Evolutionary conservation across 2,329 filamentous ascomycete genomes (phyloP), one percentile per base, ranked within the genome.

Genomic region (Cladophialophora psammophila): DNA sequence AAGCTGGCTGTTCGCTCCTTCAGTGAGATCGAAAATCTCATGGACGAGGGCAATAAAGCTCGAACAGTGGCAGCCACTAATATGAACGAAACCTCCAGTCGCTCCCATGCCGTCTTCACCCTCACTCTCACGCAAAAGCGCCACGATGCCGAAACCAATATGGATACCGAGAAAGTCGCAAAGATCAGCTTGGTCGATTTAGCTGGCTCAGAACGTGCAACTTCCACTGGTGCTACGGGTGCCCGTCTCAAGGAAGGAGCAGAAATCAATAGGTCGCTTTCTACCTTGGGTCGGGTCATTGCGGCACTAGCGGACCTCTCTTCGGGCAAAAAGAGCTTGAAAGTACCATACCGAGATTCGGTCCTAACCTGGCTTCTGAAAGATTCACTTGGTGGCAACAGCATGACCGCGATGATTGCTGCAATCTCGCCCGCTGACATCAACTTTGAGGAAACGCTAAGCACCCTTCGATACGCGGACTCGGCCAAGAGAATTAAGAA

Each of bases 401-500:
- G 94, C 78, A 94, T 98, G 92, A 99, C 95, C 31, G 95, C 95
- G 67, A 99, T 99, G 96, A 99, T 99, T 84, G 96, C 95, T 59
- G 94, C 94, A 60, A 97, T 99, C 76, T 97, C 94, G 75, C 95
- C 95, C 3, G 95, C 95, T 63, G 95, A 99, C 80, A 98, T 98
- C 82, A 99, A 99, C 80, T 98, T 96, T 76, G 95, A 99, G 72
- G 95, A 99, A 80, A 99, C 96, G 0, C 85, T 99, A 18, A 95
- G 94, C 77, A 99, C 95, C 0, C 85, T 99, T 34, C 89, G 96
- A 75, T 99, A 99, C 79, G 95, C 96, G 64, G 94, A 99, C 77
- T 97, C 93, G 7, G 95, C 95, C 32, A 99, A 99, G 82, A 90
- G 95, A 74, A 99, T 99, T 86, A 98, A 98, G 92, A 99, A 99